phyloP scores from a whole-genome alignment of 2,329 filamentous ascomycete genomes.

The Didymella exigua region DNA sequence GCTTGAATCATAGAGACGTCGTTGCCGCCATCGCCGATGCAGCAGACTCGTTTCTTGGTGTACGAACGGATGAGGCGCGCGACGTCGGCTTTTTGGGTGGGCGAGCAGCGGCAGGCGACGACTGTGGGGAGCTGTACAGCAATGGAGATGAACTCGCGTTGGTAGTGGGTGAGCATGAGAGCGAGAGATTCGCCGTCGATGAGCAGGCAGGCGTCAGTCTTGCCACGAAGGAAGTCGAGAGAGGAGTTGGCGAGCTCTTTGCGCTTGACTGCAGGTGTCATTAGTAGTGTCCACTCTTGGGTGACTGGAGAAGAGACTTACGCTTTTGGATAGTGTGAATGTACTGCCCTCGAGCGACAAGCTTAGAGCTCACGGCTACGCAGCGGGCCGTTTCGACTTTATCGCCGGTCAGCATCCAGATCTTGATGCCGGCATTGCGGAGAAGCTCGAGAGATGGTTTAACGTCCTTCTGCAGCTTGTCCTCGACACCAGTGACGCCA shows the following conservation, averaged over 20 bases:
- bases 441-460: slow-evolving; percentile 94
- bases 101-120: slow-evolving; percentile 94
- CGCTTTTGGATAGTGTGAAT: slow-evolving; percentile 88
- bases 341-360: slow-evolving; percentile 91
- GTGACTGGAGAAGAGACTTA: slow-evolving; percentile 23
- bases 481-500: slow-evolving; percentile 97
- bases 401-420: slow-evolving; percentile 99
- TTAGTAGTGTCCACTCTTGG: slow-evolving; percentile 7
- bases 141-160: slow-evolving; percentile 82
- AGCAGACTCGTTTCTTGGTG: slow-evolving; percentile 94
- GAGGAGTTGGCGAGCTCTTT: slow-evolving; percentile 87
- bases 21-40: slow-evolving; percentile 97
- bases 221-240: slow-evolving; percentile 85
- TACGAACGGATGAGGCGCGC: slow-evolving; percentile 87
- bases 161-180: slow-evolving; percentile 81
- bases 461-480: slow-evolving; percentile 93
- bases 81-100: slow-evolving; percentile 94
- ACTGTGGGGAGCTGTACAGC: slow-evolving; percentile 89
- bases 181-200: slow-evolving; percentile 93
- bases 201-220: slow-evolving; percentile 83
- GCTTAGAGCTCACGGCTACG: slow-evolving; percentile 91
- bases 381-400: slow-evolving; percentile 98
- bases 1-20: slow-evolving; percentile 99
- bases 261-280: slow-evolving; percentile 62
- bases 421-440: slow-evolving; percentile 96